Evolutionary conservation across 371 early-diverging fungal species (phyloP).

Genomic region (Apophysomyces trapeziformis): DNA sequence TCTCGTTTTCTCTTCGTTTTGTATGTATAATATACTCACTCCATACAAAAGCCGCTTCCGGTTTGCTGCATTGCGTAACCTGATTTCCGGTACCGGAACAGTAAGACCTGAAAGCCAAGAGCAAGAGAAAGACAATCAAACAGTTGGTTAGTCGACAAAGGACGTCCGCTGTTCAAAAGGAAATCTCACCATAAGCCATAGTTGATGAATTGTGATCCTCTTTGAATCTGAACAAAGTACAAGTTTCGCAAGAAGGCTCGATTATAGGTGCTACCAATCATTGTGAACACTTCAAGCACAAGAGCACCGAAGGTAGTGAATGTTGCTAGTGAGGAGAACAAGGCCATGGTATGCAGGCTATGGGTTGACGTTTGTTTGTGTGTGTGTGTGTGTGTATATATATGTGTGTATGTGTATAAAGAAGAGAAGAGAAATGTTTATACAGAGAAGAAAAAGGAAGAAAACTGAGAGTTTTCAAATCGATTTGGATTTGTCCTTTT

Average conservation of each 20-base stretch:
- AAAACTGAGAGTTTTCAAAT: not conserved
- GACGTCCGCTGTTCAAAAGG: too few species aligned
- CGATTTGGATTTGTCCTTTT: not conserved
- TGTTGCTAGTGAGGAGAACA: constrained; percentile 11
- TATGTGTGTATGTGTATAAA: too few species aligned
- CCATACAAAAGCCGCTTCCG: constrained; percentile 31
- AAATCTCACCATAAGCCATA: constrained; percentile 30
- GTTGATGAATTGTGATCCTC: constrained; percentile 12
- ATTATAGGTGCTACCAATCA: constrained; percentile 30
- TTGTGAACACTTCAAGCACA: constrained; percentile 29
- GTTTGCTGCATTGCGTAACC: constrained; percentile 26
- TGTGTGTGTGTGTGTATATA: too few species aligned
- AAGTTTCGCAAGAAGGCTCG: constrained; percentile 24
- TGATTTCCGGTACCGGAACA: constrained; percentile 24
- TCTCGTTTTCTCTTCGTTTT: not conserved
- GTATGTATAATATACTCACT: constrained; percentile 16
- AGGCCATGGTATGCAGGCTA: not conserved
- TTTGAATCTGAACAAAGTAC: constrained; percentile 22
- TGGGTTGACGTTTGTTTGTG: too few species aligned
- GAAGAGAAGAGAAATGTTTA: too few species aligned
- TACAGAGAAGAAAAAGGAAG: not conserved
- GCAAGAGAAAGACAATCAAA: not conserved
- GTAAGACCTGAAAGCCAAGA: constrained; percentile 6
- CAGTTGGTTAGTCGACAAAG: not conserved
- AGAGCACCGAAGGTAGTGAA: constrained; percentile 21